Evolutionary conservation across 108 stramenopile genomes (phyloP), one percentile per base, ranked within the genome.

Genomic region (Pseudonitzschia delicatissima): DNA sequence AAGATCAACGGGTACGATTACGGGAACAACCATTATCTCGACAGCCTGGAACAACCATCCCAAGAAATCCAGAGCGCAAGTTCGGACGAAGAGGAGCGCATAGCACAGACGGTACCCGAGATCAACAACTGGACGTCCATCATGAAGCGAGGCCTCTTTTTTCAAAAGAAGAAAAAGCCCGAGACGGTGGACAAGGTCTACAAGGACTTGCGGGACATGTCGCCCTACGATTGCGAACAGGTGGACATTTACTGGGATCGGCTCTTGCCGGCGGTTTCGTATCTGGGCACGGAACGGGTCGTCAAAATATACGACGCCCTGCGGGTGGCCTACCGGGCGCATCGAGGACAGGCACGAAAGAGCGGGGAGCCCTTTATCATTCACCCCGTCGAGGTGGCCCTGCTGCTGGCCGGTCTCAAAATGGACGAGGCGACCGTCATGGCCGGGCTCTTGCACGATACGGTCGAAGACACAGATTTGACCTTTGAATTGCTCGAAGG

Each of bases 371-470:
- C 95, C 11, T 97, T 88, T 62, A 94, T 97, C 68, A 82, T 93
- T 40, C 97, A 97, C 78, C 97, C 97, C 2, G 94, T 97, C 33
- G 90, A 89, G 74, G 94, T 96, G 64, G 81, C 91, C 36, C 28
- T 82, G 48, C 69, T 96, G 27, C 71, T 98, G 44, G 81, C 91
- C 25, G 89, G 83, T 45, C 86, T 98, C 58, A 91, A 86, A 62
- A 95, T 96, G 96, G 95, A 96, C 70, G 89, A 73, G 1, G 92
- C 92, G 37, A 92, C 95, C 26, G 84, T 98, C 53, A 89, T 91
- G 75, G 92, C 97, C 34, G 97, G 95, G 4, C 71, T 98, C n/a
- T 80, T 98, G 3, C 97, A 98, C 77, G 97, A 98, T 81, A 98
- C 97, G 8, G 97, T 96, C 33, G 97, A 98, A 74, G 97, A 98